A percentile compares a stretch with the other conserved stretches of the same genome.
These are phyloP conservation scores for Sclerotinia minor DNA, from an alignment of 2,329 filamentous ascomycete species.

Conservation along the genomic window DNA sequence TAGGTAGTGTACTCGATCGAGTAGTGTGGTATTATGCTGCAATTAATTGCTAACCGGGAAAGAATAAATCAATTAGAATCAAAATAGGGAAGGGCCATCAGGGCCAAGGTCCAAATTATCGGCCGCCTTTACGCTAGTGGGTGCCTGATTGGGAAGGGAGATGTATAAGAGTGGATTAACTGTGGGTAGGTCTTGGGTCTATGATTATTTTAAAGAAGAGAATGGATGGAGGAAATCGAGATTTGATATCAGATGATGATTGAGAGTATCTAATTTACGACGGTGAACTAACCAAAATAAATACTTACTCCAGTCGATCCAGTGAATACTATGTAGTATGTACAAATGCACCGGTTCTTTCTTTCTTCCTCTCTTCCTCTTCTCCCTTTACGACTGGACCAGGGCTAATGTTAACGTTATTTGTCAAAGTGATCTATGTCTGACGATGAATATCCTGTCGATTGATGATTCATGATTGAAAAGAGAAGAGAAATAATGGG, in stretches of 20 bases:
- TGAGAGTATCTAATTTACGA: background rate
- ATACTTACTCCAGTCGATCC: background rate
- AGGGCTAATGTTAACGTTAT: no score
- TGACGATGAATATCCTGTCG: no score
- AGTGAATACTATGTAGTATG: no score
- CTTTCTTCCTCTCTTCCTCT: no score
- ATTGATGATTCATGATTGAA: background rate
- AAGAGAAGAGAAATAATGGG: background rate
- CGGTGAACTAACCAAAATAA: no score
- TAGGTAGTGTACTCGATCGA: slow-evolving; percentile 2
- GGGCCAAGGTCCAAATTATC: slow-evolving; percentile 8
- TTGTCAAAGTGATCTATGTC: no score
- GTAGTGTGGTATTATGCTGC: background rate
- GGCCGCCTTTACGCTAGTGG: slow-evolving; percentile 14
- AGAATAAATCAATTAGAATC: slow-evolving; percentile 13
- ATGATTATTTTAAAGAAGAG: background rate
- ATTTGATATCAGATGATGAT: background rate
- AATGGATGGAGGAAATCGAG: background rate
- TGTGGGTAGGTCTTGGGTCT: background rate
- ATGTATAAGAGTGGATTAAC: slow-evolving; percentile 20
- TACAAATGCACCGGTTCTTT: background rate
- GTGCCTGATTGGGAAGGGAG: slow-evolving; percentile 13
- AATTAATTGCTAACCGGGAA: slow-evolving; percentile 11
- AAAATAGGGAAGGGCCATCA: slow-evolving; percentile 12
- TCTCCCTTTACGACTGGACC: no score